A percentile compares a stretch with the other conserved stretches of the same genome.
Conservation (phyloP, 1,284 basidiomycete species). For the Flammula alnicola region DNA sequence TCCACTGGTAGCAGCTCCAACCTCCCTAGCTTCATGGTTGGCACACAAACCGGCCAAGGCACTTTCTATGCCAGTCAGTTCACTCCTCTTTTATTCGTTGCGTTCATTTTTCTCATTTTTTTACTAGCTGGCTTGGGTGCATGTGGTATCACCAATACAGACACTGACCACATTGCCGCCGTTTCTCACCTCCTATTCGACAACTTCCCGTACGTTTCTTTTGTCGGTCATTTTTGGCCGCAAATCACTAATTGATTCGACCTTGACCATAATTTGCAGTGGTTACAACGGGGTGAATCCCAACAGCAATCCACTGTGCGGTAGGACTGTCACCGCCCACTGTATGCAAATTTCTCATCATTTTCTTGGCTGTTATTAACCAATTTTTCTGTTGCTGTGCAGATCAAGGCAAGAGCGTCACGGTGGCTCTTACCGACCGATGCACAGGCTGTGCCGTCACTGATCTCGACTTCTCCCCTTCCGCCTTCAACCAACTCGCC, state of each 20-base stretch:
- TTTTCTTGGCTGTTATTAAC: slow-evolving; percentile 11
- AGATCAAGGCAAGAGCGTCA: slow-evolving; percentile 58
- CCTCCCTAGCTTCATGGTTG: slow-evolving; percentile 44
- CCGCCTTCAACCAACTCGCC: slow-evolving; percentile 52
- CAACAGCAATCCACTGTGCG: slow-evolving; percentile 69
- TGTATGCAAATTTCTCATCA: slow-evolving; percentile 45
- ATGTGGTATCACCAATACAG: slow-evolving; percentile 65
- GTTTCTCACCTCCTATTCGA: slow-evolving; percentile 65
- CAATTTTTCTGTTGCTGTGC: slow-evolving; percentile 8
- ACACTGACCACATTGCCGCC: slow-evolving; percentile 63
- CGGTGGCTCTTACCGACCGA: slow-evolving; percentile 61
- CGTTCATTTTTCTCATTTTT: slow-evolving; percentile 12
- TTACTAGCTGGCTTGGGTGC: slow-evolving; percentile 63
- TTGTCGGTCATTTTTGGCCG: not conserved
- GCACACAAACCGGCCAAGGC: slow-evolving; percentile 56
- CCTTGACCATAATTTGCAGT: no score
- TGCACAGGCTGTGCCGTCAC: slow-evolving; percentile 56
- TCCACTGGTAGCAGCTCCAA: slow-evolving; percentile 22
- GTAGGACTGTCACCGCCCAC: slow-evolving; percentile 43
- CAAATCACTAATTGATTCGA: slow-evolving; percentile 10
- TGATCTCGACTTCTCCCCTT: slow-evolving; percentile 63
- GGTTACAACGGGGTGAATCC: slow-evolving; percentile 57
- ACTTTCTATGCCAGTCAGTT: slow-evolving; percentile 57
- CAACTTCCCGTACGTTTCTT: slow-evolving; percentile 56
- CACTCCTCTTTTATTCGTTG: not conserved